Conservation (phyloP, 257 asterid species). For the Fraxinus quadrangulata region DNA sequence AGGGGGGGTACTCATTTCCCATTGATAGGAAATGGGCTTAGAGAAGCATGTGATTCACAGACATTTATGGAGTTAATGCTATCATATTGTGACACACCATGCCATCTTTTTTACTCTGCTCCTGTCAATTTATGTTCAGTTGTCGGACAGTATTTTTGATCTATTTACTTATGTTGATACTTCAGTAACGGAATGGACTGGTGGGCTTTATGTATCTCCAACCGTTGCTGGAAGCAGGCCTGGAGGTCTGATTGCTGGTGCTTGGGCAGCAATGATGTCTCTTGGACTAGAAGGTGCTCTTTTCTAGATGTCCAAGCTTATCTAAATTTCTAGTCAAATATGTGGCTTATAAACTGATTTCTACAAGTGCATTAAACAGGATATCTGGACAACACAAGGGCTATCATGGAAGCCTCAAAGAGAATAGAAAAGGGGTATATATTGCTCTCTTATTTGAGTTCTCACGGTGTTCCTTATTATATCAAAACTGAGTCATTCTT, state of each 20-base stretch:
- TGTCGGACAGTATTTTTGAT: background rate
- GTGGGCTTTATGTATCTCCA: slow-evolving; percentile 95
- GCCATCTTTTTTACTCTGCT: background rate
- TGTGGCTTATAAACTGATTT: slow-evolving; percentile 27
- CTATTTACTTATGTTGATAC: slow-evolving; percentile 13
- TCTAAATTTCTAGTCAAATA: slow-evolving; percentile 13
- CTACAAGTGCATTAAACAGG: slow-evolving; percentile 44
- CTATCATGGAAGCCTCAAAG: slow-evolving; percentile 94
- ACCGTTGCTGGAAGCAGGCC: slow-evolving; percentile 98
- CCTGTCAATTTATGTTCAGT: background rate
- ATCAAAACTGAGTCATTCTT: slow-evolving; percentile 7
- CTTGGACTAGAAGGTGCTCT: slow-evolving; percentile 84
- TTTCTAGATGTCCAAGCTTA: slow-evolving; percentile 1
- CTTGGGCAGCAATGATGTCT: slow-evolving; percentile 99
- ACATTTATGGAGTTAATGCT: background rate
- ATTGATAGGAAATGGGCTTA: slow-evolving; percentile 5
- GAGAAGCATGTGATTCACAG: background rate
- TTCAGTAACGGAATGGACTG: slow-evolving; percentile 97
- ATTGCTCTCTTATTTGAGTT: slow-evolving; percentile 11
- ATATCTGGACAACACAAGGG: slow-evolving; percentile 82
- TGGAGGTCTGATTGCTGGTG: slow-evolving; percentile 94
- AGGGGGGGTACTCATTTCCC: background rate
- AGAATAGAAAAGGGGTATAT: slow-evolving; percentile 78
- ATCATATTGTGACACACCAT: background rate
- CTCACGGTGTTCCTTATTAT: slow-evolving; percentile 10